Evolutionary conservation across 257 asterid genomes (phyloP).

Genomic region (Przewalskia tangutica): DNA sequence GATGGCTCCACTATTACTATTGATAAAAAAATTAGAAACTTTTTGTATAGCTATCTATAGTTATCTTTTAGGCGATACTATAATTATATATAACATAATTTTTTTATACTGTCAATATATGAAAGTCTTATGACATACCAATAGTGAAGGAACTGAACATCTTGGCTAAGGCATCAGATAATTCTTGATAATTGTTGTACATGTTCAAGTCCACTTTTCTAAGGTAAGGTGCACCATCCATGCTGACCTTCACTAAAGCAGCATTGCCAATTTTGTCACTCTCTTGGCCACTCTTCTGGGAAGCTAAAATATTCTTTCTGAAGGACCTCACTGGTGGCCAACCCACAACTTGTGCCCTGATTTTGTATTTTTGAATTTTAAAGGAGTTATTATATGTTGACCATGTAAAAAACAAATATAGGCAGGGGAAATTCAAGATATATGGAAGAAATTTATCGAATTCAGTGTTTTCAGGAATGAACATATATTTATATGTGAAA

Average conservation of each 20-base stretch:
- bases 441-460: too few species aligned
- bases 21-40: too few species aligned
- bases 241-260: slow-evolving; percentile 25
- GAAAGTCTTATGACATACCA: background rate
- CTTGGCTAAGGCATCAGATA: slow-evolving; percentile 27
- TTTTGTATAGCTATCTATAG: too few species aligned
- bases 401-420: too few species aligned
- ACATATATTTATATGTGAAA: too few species aligned
- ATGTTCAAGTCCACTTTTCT: slow-evolving; percentile 35
- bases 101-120: too few species aligned
- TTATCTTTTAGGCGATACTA: too few species aligned
- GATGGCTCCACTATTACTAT: too few species aligned
- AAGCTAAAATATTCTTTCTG: slow-evolving; percentile 16
- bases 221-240: slow-evolving; percentile 13
- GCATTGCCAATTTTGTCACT: slow-evolving; percentile 3
- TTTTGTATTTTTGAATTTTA: background rate
- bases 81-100: too few species aligned
- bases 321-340: slow-evolving; percentile 34
- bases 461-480: too few species aligned
- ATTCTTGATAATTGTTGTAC: slow-evolving; percentile 26
- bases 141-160: slow-evolving; percentile 32
- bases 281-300: slow-evolving; percentile 1
- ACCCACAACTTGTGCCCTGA: slow-evolving; percentile 32
- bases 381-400: too few species aligned
- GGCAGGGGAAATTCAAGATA: too few species aligned